Conservation (phyloP, 2,329 filamentous ascomycete genomes). For the Hortaea sp. region DNA sequence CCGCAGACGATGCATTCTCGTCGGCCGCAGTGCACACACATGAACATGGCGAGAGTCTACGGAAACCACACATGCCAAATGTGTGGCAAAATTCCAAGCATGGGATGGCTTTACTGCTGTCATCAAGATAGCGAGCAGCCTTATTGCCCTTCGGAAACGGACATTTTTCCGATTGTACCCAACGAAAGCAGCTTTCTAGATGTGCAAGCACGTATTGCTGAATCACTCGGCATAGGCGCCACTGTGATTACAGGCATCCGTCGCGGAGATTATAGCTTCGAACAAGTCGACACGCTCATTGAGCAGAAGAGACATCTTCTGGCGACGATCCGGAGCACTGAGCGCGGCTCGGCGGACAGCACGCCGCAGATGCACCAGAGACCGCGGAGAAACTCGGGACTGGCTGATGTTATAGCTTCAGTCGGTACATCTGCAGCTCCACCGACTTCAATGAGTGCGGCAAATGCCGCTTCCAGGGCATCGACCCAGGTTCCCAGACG, state of each 20-base stretch:
- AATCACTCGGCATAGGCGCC: conserved; percentile 26
- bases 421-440: conserved; percentile 10
- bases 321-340: conserved; percentile 12
- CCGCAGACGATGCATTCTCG: conserved; percentile 2
- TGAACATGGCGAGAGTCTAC: conserved; percentile 58
- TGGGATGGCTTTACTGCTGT: conserved; percentile 68
- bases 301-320: conserved; percentile 31
- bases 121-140: conserved; percentile 44
- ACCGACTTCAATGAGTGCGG: neutral
- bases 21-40: conserved; percentile 50
- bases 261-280: conserved; percentile 31
- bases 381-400: neutral
- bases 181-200: conserved; percentile 13
- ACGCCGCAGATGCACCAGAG: neutral
- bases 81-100: conserved; percentile 46
- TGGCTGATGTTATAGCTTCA: conserved; percentile 13
- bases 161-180: conserved; percentile 5
- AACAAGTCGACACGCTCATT: conserved; percentile 32
- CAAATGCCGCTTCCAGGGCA: neutral
- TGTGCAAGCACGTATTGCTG: conserved; percentile 13
- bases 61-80: conserved; percentile 44
- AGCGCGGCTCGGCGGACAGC: neutral
- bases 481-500: neutral
- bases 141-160: conserved; percentile 5
- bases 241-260: conserved; percentile 34